These are phyloP conservation scores for Cryphonectria radicalis DNA, from an alignment of 2,329 filamentous ascomycete genomes.

Conservation along the genomic window DNA sequence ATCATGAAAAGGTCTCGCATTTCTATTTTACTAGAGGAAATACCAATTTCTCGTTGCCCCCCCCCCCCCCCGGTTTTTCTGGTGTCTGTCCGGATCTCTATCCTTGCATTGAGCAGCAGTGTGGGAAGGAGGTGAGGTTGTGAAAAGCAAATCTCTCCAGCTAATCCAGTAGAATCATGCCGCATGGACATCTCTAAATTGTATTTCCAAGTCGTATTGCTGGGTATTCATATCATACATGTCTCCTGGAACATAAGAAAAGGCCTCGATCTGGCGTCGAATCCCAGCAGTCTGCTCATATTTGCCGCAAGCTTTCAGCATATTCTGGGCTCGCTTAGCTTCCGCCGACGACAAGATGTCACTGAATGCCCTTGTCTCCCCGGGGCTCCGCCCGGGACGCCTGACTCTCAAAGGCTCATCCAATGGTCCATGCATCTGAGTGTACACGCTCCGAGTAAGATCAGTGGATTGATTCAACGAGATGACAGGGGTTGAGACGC, in stretches of 20 bases:
- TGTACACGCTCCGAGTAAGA: background rate
- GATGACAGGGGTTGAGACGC: background rate
- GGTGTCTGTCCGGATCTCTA: no score
- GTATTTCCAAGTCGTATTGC: background rate
- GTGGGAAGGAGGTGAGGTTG: no score
- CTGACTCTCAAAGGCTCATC: background rate
- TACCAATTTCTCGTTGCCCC: no score
- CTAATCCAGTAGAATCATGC: background rate
- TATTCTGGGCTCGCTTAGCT: background rate
- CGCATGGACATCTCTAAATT: background rate
- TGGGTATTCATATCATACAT: background rate
- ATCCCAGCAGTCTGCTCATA: background rate
- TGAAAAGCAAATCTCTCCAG: no score
- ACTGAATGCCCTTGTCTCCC: background rate
- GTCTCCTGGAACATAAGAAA: background rate
- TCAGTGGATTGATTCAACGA: accelerated
- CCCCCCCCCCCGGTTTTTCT: no score
- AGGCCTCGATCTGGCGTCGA: background rate
- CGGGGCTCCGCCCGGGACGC: background rate
- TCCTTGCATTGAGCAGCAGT: background rate
- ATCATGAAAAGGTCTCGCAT: no score
- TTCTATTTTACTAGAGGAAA: no score
- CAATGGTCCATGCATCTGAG: background rate
- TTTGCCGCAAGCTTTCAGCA: background rate
- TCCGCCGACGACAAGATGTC: no score